Evolutionary conservation across 495 filamentous ascomycete species (phyloP), one percentile per base, ranked within the genome.

Genomic region (Penicillium manginii): DNA sequence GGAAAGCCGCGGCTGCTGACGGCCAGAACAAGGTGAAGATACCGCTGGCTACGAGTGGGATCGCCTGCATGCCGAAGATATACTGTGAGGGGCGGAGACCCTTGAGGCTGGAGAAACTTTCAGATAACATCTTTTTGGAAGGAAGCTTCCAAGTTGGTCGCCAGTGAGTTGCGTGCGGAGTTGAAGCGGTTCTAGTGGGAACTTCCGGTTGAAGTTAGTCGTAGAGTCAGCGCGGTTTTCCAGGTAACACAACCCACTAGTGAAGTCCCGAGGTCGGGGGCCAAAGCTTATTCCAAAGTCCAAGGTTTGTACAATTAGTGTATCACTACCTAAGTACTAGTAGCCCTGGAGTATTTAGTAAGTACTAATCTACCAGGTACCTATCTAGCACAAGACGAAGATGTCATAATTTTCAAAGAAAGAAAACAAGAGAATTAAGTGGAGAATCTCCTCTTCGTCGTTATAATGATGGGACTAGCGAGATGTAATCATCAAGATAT

Each of bases 11-110:
- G 9, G 57, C 53, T 4, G 52, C 52, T 18, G 55, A 49, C 2
- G 66, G 64, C 26, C 43, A 64, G 11, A 69, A 15, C 5, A 69
- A 32, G 2, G 52, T 59, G 56, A 58, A 69, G 29, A 66, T n/a
- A 1, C 67, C 61, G 33, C 57, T 62, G 32, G 56, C 58, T 12
- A 69, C 0, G 18, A 69, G 58, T 6, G 64, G 66, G 33, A 60
- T 15, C 14, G 63, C 35, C 47, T 69, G 66, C 35, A 69, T 48
- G 29, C 55, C 66, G 51, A 67, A 67, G 46, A 67, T 61, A 40
- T 67, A 63, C 35, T 61, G 62, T 10, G 65, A 55, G 2, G 48
- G 33, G 21, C 49, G 49, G 37, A 59, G 43, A 7, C 19, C 17
- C 15, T 45, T 50, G 2, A 9, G 21, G 5, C 43, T 35, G 10